Evolutionary conservation across 768 basidiomycete genomes (phyloP).

Genomic region (Epithele typhae): DNA sequence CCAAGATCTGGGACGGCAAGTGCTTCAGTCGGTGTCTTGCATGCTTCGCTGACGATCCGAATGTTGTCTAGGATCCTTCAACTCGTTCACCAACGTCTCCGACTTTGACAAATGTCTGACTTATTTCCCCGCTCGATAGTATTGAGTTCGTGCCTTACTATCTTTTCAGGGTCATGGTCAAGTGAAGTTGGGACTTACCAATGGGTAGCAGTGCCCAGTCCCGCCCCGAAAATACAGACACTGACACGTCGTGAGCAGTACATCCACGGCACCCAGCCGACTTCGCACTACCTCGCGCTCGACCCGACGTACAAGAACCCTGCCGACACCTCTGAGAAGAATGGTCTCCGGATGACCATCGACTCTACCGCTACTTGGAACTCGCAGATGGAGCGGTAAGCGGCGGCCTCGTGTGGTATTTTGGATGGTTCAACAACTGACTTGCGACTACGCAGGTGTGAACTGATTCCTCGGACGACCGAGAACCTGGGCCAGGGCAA

Average conservation of each 20-base stretch:
- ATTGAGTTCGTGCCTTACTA: no score
- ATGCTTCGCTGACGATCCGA: no score
- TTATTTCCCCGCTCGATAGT: no score
- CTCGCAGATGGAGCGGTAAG: slow-evolving; percentile 36
- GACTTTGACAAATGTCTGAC: slow-evolving; percentile 54
- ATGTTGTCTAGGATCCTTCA: slow-evolving; percentile 34
- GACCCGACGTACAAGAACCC: slow-evolving; percentile 55
- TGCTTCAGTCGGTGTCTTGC: background rate
- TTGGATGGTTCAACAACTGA: background rate
- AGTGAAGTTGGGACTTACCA: slow-evolving; percentile 52
- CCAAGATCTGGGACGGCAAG: slow-evolving; percentile 47
- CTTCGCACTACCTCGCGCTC: slow-evolving; percentile 50
- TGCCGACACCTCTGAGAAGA: slow-evolving; percentile 43
- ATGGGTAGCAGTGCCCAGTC: no score
- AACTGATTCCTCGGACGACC: slow-evolving; percentile 38
- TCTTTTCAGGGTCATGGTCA: slow-evolving; percentile 46
- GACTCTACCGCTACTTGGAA: slow-evolving; percentile 54
- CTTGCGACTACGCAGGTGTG: slow-evolving; percentile 14
- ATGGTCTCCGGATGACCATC: slow-evolving; percentile 52
- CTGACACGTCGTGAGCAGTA: slow-evolving; percentile 22
- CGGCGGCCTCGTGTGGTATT: slow-evolving; percentile 12
- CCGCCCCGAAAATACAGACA: no score
- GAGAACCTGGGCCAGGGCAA: slow-evolving; percentile 54
- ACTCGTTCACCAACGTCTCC: slow-evolving; percentile 38
- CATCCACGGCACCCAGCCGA: slow-evolving; percentile 52